Conservation (phyloP, 805 yeast species). For the Ogataea zsoltii region DNA sequence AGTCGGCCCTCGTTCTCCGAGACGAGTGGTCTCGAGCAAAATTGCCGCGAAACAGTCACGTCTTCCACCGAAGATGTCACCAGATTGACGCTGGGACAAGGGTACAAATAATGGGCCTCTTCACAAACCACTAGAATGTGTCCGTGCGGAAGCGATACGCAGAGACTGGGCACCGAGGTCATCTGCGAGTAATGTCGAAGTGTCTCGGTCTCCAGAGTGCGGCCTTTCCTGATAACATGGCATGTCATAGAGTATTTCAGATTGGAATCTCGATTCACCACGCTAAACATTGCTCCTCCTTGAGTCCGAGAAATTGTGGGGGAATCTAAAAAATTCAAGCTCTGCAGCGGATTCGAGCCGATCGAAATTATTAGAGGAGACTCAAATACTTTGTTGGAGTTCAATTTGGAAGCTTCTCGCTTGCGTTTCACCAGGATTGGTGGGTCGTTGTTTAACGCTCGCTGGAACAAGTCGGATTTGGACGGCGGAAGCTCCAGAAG, state of each 20-base stretch:
- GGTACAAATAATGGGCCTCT: conserved; percentile 18
- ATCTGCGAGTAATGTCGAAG: conserved; percentile 14
- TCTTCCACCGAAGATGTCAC: conserved; percentile 2
- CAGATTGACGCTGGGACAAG: conserved; percentile 12
- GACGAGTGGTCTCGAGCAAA: conserved; percentile 6
- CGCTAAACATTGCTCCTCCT: conserved; percentile 18
- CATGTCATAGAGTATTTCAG: conserved; percentile 19
- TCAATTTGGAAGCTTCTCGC: conserved; percentile 10
- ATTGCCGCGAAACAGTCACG: conserved; percentile 7
- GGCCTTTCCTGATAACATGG: conserved; percentile 12
- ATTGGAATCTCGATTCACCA: conserved; percentile 18
- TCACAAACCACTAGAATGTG: conserved; percentile 21
- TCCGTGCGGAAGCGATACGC: conserved; percentile 18
- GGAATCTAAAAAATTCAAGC: conserved; percentile 14
- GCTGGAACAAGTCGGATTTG: conserved; percentile 19
- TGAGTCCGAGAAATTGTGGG: background rate
- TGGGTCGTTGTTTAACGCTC: conserved; percentile 16
- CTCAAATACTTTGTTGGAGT: conserved; percentile 19
- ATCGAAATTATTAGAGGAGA: conserved; percentile 17
- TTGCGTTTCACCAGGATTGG: conserved; percentile 20
- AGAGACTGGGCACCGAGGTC: conserved; percentile 17
- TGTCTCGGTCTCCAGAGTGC: conserved; percentile 3
- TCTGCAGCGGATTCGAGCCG: conserved; percentile 17
- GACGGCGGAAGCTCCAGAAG: conserved; percentile 24
- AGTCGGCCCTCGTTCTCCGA: conserved; percentile 16